These are phyloP conservation scores for Fusarium decemcellulare DNA, from an alignment of 2,329 filamentous ascomycete species.

Conservation along the genomic window DNA sequence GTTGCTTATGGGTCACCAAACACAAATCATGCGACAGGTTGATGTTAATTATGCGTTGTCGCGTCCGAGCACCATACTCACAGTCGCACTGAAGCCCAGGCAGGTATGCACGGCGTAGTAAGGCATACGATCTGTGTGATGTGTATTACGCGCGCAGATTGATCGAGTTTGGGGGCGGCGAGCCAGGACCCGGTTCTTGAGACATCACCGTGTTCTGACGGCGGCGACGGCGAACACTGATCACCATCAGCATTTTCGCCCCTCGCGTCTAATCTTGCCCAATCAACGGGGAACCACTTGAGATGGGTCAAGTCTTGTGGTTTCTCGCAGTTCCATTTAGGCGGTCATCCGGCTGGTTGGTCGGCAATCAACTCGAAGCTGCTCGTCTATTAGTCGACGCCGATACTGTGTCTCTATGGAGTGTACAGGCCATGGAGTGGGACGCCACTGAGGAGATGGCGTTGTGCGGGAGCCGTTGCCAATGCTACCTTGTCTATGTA, in stretches of 20 bases:
- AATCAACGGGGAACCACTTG: slow-evolving; percentile 28
- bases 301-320: slow-evolving; percentile 20
- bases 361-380: slow-evolving; percentile 22
- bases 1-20: slow-evolving; percentile 22
- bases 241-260: slow-evolving; percentile 7
- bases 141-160: slow-evolving; percentile 3
- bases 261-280: slow-evolving; percentile 3
- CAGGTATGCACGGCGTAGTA: slow-evolving; percentile 23
- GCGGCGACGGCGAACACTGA: background rate
- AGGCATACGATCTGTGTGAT: slow-evolving; percentile 16
- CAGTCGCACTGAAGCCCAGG: slow-evolving; percentile 8
- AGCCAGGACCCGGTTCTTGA: background rate
- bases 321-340: slow-evolving; percentile 23
- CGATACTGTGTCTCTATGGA: too few relatives aligned
- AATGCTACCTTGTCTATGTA: slow-evolving; percentile 26
- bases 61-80: slow-evolving; percentile 13
- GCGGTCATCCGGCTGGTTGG: slow-evolving; percentile 33
- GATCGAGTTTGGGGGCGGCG: background rate
- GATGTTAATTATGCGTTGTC: slow-evolving; percentile 27
- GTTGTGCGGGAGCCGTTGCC: slow-evolving; percentile 39
- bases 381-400: too few relatives aligned
- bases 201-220: background rate
- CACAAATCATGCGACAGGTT: slow-evolving; percentile 30
- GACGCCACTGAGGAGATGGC: slow-evolving; percentile 29
- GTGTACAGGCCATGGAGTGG: slow-evolving; percentile 7